Conservation (phyloP, 805 yeast genomes). For the Vanderwaltozyma polyspora region DNA sequence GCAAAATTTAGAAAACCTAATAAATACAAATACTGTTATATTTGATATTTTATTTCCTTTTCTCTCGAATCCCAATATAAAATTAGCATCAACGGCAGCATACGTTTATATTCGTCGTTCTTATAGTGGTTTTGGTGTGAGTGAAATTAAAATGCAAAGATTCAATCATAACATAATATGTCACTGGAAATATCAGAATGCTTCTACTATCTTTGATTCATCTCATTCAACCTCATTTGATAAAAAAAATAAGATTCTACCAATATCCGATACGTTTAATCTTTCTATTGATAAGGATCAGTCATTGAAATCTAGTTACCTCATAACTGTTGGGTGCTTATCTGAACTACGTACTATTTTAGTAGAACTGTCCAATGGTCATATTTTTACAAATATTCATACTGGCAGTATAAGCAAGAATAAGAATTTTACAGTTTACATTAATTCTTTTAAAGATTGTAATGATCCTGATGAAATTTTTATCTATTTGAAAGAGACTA, state of each 20-base stretch:
- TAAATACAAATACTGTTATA: constrained; percentile 91
- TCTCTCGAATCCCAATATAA: constrained; percentile 69
- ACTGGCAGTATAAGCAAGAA: background rate
- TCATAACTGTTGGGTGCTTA: too few species aligned
- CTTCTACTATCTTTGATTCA: background rate
- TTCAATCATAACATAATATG: constrained; percentile 53
- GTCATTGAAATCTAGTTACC: too few species aligned
- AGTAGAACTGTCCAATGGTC: background rate
- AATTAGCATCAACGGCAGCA: constrained; percentile 91
- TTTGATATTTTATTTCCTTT: constrained; percentile 93
- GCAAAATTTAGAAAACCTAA: constrained; percentile 71
- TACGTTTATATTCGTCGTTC: constrained; percentile 96
- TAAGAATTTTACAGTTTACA: too few species aligned
- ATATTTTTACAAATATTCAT: too few species aligned
- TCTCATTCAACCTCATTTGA: background rate
- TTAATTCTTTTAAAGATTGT: too few species aligned
- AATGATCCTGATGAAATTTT: constrained; percentile 39
- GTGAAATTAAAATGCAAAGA: constrained; percentile 55
- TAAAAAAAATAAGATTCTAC: background rate
- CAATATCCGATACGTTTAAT: background rate
- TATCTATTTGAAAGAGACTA: constrained; percentile 47
- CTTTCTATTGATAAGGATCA: background rate
- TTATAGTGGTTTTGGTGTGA: constrained; percentile 87
- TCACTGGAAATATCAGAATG: constrained; percentile 81
- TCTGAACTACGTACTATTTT: too few species aligned